Conservation (phyloP, 192 early-diverging fungal genomes). For the Umbelopsis ramanniana region DNA sequence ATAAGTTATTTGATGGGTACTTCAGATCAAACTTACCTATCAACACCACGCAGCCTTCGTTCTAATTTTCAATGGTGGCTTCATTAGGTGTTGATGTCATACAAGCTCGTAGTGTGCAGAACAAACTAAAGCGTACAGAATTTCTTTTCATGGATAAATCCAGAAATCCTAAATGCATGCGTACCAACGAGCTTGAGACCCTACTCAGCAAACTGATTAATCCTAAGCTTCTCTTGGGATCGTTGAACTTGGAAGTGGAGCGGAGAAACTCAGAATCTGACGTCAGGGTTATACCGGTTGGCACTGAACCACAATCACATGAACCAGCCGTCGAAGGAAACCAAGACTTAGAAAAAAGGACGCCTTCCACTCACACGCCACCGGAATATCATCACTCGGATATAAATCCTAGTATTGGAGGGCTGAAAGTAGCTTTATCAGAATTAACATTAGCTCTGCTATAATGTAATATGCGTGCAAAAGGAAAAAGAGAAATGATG, state of each 20-base stretch:
- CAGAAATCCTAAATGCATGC: neutral
- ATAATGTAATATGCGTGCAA: neutral
- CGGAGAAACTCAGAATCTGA: constrained; percentile 8
- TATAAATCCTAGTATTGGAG: neutral
- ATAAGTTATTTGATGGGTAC: neutral
- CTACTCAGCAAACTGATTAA: neutral
- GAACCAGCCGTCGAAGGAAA: neutral
- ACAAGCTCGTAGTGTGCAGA: neutral
- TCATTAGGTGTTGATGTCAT: neutral
- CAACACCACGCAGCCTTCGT: neutral
- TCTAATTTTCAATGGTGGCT: neutral
- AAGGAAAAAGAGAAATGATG: neutral
- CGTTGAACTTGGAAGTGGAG: neutral
- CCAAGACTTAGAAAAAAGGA: neutral
- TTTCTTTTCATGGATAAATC: neutral
- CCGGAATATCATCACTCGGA: neutral
- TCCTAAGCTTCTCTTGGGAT: neutral
- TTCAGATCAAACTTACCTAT: too few relatives aligned
- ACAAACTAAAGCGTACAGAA: neutral
- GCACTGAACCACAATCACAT: constrained; percentile 12
- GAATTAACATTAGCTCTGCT: constrained; percentile 2
- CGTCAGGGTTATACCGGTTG: constrained; percentile 4
- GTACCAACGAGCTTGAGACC: neutral
- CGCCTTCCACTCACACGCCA: neutral
- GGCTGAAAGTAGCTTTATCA: neutral